Evolutionary conservation across 306 rosid genomes (phyloP).

Genomic region (Glycine soja): DNA sequence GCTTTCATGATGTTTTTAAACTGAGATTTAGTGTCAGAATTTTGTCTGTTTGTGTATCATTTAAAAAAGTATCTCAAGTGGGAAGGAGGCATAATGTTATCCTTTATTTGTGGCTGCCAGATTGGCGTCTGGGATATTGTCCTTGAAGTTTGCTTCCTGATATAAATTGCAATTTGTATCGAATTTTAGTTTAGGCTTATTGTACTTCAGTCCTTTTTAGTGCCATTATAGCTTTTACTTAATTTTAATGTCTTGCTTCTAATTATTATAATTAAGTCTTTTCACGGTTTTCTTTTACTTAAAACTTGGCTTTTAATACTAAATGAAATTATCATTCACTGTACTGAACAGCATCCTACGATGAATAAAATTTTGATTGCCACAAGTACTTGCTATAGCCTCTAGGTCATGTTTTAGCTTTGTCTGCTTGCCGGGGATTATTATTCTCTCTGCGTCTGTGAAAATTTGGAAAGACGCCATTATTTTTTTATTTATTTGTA

Average conservation of each 20-base stretch:
- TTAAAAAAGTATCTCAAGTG: slow-evolving; percentile 29
- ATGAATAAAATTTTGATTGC: background rate
- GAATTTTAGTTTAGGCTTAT: slow-evolving; percentile 4
- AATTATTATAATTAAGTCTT: background rate
- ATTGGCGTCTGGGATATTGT: slow-evolving; percentile 28
- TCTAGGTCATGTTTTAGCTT: background rate
- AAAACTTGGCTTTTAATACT: background rate
- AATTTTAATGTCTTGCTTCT: background rate
- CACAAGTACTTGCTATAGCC: background rate
- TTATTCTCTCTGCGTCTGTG: background rate
- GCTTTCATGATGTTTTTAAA: slow-evolving; percentile 39
- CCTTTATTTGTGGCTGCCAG: slow-evolving; percentile 10
- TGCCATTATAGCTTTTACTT: background rate
- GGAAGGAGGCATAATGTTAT: background rate
- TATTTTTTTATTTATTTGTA: background rate
- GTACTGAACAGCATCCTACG: background rate
- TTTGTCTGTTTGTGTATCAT: slow-evolving; percentile 34
- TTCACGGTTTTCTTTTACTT: background rate
- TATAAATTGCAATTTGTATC: slow-evolving; percentile 8
- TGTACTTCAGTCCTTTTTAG: background rate
- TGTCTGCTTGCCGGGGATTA: slow-evolving; percentile 1
- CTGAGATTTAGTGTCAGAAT: slow-evolving; percentile 13
- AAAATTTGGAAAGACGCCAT: background rate
- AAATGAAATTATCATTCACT: background rate
- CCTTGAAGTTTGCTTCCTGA: slow-evolving; percentile 31